Conservation (phyloP, 2,329 filamentous ascomycete species). For the Scedosporium apiospermum region DNA sequence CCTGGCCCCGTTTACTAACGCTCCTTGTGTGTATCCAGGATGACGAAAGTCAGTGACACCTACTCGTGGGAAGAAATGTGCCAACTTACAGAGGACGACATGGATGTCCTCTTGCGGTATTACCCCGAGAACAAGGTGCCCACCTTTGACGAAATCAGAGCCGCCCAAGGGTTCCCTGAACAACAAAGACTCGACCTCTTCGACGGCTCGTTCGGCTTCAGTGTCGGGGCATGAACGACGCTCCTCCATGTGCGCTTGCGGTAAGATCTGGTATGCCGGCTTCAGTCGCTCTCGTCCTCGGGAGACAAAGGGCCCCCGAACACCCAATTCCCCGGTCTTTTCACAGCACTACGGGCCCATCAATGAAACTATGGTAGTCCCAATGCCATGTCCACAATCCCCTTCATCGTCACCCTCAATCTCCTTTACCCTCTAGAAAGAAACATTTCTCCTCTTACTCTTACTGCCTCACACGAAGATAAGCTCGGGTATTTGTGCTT, state of each 20-base stretch:
- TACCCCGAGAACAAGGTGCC: slow-evolving; percentile 53
- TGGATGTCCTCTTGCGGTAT: slow-evolving; percentile 71
- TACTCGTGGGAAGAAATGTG: slow-evolving; percentile 82
- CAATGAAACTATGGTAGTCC: no score
- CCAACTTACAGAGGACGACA: slow-evolving; percentile 70
- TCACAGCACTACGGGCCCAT: no score
- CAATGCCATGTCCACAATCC: no score
- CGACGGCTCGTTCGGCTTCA: slow-evolving; percentile 51
- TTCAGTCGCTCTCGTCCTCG: no score
- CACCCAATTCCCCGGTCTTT: no score
- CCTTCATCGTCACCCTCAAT: no score
- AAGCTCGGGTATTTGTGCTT: no score
- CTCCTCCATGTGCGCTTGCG: background rate
- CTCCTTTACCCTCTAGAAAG: no score
- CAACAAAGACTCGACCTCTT: slow-evolving; percentile 42
- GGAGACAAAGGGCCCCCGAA: no score
- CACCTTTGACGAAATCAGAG: slow-evolving; percentile 42
- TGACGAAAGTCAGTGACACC: slow-evolving; percentile 81
- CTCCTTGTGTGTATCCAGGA: slow-evolving; percentile 44
- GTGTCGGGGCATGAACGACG: slow-evolving; percentile 28
- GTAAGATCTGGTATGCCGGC: background rate
- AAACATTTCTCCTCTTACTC: no score
- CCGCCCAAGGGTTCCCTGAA: slow-evolving; percentile 35
- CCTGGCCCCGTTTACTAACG: slow-evolving; percentile 4
- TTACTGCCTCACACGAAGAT: no score